phyloP scores from a whole-genome alignment of 176 grass and related monocot genomes.

The Oropetium thomaeum region DNA sequence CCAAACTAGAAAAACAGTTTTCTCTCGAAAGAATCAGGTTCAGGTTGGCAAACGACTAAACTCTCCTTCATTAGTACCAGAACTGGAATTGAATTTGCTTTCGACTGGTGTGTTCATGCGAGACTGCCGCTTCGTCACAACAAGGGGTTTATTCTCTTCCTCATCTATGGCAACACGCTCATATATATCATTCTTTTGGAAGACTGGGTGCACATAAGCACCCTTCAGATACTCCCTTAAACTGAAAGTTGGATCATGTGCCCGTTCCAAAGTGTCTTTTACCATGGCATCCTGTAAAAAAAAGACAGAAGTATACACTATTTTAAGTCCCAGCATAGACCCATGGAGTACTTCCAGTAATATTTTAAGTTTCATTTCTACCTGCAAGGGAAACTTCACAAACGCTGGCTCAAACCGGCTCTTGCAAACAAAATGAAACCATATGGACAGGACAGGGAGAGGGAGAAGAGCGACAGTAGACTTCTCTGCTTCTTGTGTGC shows the following conservation, averaged over 20 bases:
- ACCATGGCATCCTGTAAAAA: constrained; percentile 94
- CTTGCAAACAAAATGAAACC: constrained; percentile 89
- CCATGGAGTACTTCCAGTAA: neutral
- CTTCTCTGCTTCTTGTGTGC: constrained; percentile 61
- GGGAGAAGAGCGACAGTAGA: constrained; percentile 57
- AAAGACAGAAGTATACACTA: neutral
- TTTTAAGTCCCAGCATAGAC: neutral
- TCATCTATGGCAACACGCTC: constrained; percentile 37
- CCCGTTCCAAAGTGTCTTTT: constrained; percentile 86
- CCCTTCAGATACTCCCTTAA: constrained; percentile 86
- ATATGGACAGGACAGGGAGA: constrained; percentile 81
- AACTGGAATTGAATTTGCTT: constrained; percentile 64
- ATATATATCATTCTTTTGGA: constrained; percentile 48
- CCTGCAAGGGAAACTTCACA: constrained; percentile 84
- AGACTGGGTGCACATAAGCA: constrained; percentile 89
- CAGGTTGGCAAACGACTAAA: constrained; percentile 37
- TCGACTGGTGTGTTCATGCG: constrained; percentile 51
- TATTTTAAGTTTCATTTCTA: constrained; percentile 27
- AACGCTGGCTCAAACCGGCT: constrained; percentile 81
- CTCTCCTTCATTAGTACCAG: constrained; percentile 44
- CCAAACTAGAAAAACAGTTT: constrained; percentile 16
- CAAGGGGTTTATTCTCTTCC: constrained; percentile 65
- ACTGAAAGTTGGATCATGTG: constrained; percentile 71
- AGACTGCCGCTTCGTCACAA: constrained; percentile 58
- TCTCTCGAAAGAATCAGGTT: constrained; percentile 15